Conservation (phyloP, 805 yeast genomes). For the Cyberlindnera xylosilytica region DNA sequence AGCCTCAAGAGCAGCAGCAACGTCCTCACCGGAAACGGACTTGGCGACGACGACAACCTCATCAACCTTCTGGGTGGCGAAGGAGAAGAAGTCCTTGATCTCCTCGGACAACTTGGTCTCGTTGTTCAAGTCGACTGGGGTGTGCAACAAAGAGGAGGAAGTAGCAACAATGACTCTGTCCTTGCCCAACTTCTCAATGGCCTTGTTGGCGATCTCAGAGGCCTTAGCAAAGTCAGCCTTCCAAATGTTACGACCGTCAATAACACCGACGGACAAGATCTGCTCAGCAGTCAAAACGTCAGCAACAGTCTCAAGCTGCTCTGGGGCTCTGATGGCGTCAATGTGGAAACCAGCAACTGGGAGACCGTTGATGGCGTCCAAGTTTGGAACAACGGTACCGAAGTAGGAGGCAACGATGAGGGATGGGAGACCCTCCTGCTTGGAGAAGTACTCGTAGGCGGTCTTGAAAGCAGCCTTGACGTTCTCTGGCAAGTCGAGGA, state of each 20-base stretch:
- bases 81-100: conserved; percentile 97
- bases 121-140: conserved; percentile 93
- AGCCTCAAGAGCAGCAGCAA: conserved; percentile 71
- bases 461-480: conserved; percentile 84
- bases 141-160: conserved; percentile 95
- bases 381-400: conserved; percentile 98
- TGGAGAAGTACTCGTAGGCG: conserved; percentile 76
- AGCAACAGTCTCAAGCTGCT: conserved; percentile 84
- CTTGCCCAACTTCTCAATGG: conserved; percentile 79
- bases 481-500: conserved; percentile 83
- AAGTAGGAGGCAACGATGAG: conserved; percentile 87
- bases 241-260: conserved; percentile 99
- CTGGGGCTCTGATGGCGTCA: conserved; percentile 94
- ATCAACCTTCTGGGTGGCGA: conserved; percentile 91
- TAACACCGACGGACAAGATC: conserved; percentile 91
- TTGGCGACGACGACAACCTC: conserved; percentile 92
- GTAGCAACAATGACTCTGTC: conserved; percentile 89
- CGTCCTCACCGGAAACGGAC: conserved; percentile 80
- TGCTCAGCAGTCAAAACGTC: conserved; percentile 66
- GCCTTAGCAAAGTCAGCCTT: conserved; percentile 93
- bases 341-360: conserved; percentile 96
- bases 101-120: conserved; percentile 89
- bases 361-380: conserved; percentile 80
- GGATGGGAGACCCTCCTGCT: conserved; percentile 70
- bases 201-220: conserved; percentile 74